Percentiles rank a stretch among this genome's conserved stretches.
Evolutionary conservation across 495 filamentous ascomycete species (phyloP).

Genomic region (Penicillium cosmopolitanum): DNA sequence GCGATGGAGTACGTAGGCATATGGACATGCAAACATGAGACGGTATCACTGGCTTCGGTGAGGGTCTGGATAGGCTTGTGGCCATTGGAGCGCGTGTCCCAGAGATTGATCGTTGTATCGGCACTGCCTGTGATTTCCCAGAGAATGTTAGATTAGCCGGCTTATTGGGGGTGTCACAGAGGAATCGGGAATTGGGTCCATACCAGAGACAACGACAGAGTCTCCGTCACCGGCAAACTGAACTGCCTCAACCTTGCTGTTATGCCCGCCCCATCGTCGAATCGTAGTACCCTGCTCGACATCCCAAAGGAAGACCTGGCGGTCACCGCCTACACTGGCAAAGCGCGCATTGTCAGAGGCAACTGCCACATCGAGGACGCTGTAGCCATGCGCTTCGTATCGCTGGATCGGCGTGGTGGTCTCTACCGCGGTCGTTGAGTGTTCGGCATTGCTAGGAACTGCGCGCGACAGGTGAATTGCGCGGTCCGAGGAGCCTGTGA

Average conservation of each 20-base stretch:
- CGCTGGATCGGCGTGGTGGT: conserved; percentile 71
- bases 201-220: conserved; percentile 67
- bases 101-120: conserved; percentile 82
- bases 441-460: conserved; percentile 44
- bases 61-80: conserved; percentile 78
- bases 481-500: conserved; percentile 86
- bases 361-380: conserved; percentile 79
- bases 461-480: conserved; percentile 80
- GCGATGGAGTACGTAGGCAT: conserved; percentile 47
- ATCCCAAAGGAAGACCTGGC: conserved; percentile 91
- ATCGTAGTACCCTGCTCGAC: conserved; percentile 75
- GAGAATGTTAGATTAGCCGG: background rate
- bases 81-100: conserved; percentile 70
- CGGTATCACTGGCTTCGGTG: conserved; percentile 75
- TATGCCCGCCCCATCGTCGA: conserved; percentile 75
- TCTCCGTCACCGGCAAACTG: conserved; percentile 74
- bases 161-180: too few species aligned
- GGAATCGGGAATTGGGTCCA: background rate
- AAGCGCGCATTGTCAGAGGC: conserved; percentile 79
- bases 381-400: conserved; percentile 88
- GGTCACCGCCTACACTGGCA: conserved; percentile 82
- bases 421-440: conserved; percentile 35
- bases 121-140: conserved; percentile 58
- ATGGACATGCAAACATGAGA: conserved; percentile 61
- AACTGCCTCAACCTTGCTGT: conserved; percentile 73